Evolutionary conservation across 805 yeast genomes (phyloP), one percentile per base, ranked within the genome.

Genomic region (Yarrowia sp.): DNA sequence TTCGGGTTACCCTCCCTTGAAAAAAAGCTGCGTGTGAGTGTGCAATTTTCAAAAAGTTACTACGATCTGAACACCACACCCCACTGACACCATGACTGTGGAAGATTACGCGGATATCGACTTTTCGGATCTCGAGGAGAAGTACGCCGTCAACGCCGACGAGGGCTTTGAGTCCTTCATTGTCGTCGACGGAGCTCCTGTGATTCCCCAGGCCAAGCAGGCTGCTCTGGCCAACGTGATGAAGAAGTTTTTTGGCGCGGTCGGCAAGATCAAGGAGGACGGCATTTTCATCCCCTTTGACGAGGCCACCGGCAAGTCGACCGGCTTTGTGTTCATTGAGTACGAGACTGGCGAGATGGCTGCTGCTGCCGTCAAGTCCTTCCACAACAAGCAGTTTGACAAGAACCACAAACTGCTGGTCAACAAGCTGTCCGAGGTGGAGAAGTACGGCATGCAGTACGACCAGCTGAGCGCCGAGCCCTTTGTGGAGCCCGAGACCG

Each of bases 151-250:
- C 63, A 84, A 86, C 69, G 86, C 84, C 67, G 86, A 85, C 66
- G 80, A 83, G 69, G 85, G 87, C 64, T 83, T 90, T 69, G 97
- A 91, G 75, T 86, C 86, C 75, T 92, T 86, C 76, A 87, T 94
- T 69, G 90, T 94, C 40, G 89, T 92, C 65, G 98, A 92, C 77
- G 99, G 99, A 59, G 93, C 97, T 11, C 99, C 99, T 73, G 83
- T 92, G 71, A 97, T 97, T 35, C 97, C 98, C 70, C 97, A 89
- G 77, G 78, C 91, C 67, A 95, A 95, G 80, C 90, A 88, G 65
- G 90, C 92, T 69, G 87, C 90, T 70, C 85, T 95, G 77, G 85
- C 88, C 73, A 93, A 91, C 79, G 98, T 96, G 55, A 84, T 95
- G 76, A 86, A 84, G 73, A 94, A 93, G 81, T 84, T 92, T 67